These are phyloP conservation scores for Sordariomycetes sp. DNA, from an alignment of 2,329 filamentous ascomycete species.

Conservation along the genomic window DNA sequence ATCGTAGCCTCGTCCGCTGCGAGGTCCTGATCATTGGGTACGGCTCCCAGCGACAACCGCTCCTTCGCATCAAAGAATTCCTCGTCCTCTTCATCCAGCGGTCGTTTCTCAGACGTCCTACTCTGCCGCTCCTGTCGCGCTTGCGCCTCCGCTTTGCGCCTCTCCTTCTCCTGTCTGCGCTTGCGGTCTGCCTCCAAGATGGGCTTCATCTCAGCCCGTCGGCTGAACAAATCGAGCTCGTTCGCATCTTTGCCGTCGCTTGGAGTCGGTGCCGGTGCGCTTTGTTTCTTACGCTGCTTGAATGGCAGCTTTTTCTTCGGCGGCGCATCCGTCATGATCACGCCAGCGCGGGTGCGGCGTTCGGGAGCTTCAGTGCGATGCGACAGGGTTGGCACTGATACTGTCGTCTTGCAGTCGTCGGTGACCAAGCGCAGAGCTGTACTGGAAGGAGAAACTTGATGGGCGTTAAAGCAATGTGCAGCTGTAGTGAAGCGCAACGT, in stretches of 20 bases:
- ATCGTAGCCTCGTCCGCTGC: too few relatives aligned
- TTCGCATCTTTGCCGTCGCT: slow-evolving; percentile 11
- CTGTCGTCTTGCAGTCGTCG: too few relatives aligned
- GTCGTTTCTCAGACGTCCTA: slow-evolving; percentile 2
- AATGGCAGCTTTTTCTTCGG: slow-evolving; percentile 36
- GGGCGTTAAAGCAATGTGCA: too few relatives aligned
- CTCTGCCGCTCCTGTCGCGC: slow-evolving; percentile 9
- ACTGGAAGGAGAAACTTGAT: too few relatives aligned
- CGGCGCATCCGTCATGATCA: slow-evolving; percentile 6
- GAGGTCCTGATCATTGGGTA: too few relatives aligned
- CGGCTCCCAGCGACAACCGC: too few relatives aligned
- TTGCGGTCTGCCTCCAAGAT: slow-evolving; percentile 29
- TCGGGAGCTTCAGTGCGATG: too few relatives aligned
- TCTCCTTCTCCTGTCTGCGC: slow-evolving; percentile 11
- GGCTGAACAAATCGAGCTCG: slow-evolving; percentile 39
- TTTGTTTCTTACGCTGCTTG: slow-evolving; percentile 33
- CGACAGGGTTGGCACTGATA: too few relatives aligned
- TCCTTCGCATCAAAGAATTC: slow-evolving; percentile 2
- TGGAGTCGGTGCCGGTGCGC: slow-evolving; percentile 13
- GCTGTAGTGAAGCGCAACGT: too few relatives aligned
- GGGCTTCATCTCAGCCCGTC: slow-evolving; percentile 39
- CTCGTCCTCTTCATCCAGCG: not conserved
- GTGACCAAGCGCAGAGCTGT: too few relatives aligned
- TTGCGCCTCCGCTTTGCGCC: slow-evolving; percentile 13
- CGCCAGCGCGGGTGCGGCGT: too few relatives aligned